Evolutionary conservation across 2,329 filamentous ascomycete species (phyloP).

Genomic region (Fusarium lateritium): DNA sequence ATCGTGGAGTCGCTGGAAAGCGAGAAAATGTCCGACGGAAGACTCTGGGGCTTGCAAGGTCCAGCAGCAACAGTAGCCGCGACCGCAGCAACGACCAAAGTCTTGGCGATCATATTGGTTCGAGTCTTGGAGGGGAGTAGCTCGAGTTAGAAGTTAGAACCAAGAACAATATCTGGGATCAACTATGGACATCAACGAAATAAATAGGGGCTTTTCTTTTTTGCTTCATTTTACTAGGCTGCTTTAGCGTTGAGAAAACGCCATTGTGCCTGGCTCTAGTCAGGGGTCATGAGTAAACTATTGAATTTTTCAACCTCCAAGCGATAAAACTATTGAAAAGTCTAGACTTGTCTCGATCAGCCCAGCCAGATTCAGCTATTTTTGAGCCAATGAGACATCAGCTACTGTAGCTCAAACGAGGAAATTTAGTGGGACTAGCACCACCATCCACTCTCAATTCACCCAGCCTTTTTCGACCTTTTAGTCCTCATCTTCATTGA

Average conservation of each 20-base stretch:
- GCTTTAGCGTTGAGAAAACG: neutral
- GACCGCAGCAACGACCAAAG: neutral
- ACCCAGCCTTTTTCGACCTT: too few relatives aligned
- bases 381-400: too few relatives aligned
- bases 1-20: neutral
- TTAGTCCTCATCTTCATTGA: too few relatives aligned
- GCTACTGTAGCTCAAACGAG: too few relatives aligned
- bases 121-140: neutral
- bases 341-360: neutral
- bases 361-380: too few relatives aligned
- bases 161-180: neutral
- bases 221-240: neutral
- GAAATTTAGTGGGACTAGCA: too few relatives aligned
- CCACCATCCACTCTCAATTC: too few relatives aligned
- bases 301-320: neutral
- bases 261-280: neutral
- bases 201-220: neutral
- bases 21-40: neutral
- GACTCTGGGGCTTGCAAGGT: constrained; percentile 5
- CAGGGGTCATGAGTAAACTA: constrained; percentile 13
- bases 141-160: neutral
- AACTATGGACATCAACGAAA: rapidly evolving
- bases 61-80: neutral
- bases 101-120: neutral
- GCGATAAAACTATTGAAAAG: neutral